Conservation (phyloP, 23 red algal genomes). For the Porphyridium purpureum region DNA sequence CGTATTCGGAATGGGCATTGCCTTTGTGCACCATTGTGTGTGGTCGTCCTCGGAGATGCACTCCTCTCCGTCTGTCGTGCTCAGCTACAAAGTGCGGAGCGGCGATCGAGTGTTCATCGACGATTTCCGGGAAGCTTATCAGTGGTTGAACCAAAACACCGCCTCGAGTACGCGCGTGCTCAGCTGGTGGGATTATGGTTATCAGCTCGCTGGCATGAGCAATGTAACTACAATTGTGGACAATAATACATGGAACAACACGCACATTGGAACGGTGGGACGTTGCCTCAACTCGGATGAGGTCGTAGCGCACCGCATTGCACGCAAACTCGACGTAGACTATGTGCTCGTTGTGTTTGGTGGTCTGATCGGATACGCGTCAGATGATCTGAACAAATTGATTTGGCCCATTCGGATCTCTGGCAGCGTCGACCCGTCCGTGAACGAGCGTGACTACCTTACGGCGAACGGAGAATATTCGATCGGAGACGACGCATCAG, state of each 20-base stretch:
- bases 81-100: not conserved
- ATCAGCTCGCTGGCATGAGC: slow-evolving; percentile 93
- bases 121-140: slow-evolving; percentile 93
- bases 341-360: slow-evolving; percentile 98
- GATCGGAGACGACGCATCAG: slow-evolving; percentile 31
- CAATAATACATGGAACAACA: slow-evolving; percentile 99
- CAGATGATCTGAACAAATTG: slow-evolving; percentile 99
- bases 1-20: not conserved
- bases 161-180: slow-evolving; percentile 57
- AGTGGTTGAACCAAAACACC: slow-evolving; percentile 95
- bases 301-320: slow-evolving; percentile 69
- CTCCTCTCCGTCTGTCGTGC: not conserved
- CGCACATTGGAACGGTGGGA: slow-evolving; percentile 98
- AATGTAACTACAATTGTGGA: slow-evolving; percentile 91
- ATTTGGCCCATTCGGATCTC: slow-evolving; percentile 93
- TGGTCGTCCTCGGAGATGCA: not conserved
- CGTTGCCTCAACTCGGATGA: slow-evolving; percentile 70
- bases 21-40: not conserved
- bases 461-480: slow-evolving; percentile 53
- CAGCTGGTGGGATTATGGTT: slow-evolving; percentile 99
- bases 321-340: slow-evolving; percentile 81
- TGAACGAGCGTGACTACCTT: slow-evolving; percentile 76
- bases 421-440: slow-evolving; percentile 68
- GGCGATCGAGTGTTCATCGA: slow-evolving; percentile 93
- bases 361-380: slow-evolving; percentile 69